phyloP scores from a whole-genome alignment of 805 yeast species.

The Crinitomyces ghanaensis region DNA sequence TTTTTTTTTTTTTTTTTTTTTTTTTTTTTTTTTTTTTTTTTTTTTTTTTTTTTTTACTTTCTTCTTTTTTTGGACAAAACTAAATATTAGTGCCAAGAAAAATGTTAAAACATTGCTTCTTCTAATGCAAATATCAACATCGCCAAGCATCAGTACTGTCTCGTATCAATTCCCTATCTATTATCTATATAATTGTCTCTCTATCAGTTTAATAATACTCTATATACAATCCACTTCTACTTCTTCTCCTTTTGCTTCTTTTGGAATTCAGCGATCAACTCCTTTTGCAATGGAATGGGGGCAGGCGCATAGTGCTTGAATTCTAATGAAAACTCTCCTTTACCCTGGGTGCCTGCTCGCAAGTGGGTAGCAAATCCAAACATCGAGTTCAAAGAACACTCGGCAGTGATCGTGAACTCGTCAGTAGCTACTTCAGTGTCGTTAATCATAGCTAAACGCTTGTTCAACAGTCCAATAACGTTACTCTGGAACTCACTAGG shows the following conservation, averaged over 20 bases:
- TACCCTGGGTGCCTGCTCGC: slow-evolving; percentile 97
- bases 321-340: slow-evolving; percentile 94
- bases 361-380: slow-evolving; percentile 92
- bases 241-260: slow-evolving; percentile 40
- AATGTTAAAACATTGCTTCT: no score
- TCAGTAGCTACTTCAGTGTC: slow-evolving; percentile 93
- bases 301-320: slow-evolving; percentile 88
- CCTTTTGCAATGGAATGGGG: slow-evolving; percentile 78
- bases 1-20: no score
- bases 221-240: slow-evolving; percentile 9
- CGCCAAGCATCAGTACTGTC: no score
- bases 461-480: slow-evolving; percentile 84
- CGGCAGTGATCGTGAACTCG: slow-evolving; percentile 87
- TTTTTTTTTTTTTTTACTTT: no score
- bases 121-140: no score
- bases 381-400: slow-evolving; percentile 92
- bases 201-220: no score
- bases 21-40: no score
- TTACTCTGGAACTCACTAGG: slow-evolving; percentile 95
- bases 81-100: no score
- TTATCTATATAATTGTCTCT: no score
- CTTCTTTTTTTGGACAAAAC: no score
- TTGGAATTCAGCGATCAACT: slow-evolving; percentile 73
- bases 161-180: no score
- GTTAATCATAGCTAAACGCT: slow-evolving; percentile 79